A percentile compares a stretch with the other conserved stretches of the same genome.
These are phyloP conservation scores for Fomes fomentarius DNA, from an alignment of 1,284 basidiomycete genomes.

Conservation along the genomic window DNA sequence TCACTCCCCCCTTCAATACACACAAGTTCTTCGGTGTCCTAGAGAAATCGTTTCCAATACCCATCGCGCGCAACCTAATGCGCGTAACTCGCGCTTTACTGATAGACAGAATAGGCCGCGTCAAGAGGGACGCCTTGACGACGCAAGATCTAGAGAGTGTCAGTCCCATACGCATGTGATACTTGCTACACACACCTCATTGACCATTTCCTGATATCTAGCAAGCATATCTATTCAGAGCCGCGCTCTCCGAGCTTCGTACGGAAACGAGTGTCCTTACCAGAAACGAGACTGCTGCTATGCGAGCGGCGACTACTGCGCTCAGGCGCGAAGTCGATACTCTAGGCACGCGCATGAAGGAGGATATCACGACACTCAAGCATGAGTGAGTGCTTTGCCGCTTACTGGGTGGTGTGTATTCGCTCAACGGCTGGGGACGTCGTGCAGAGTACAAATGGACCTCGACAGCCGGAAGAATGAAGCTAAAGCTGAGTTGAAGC, in stretches of 20 bases:
- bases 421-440: background rate
- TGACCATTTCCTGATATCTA: constrained; percentile 34
- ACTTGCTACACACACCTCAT: background rate
- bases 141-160: constrained; percentile 92
- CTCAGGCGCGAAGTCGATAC: constrained; percentile 89
- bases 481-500: constrained; percentile 86
- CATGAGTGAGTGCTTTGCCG: constrained; percentile 85
- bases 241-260: constrained; percentile 90
- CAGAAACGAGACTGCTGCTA: constrained; percentile 83
- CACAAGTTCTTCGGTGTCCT: constrained; percentile 64
- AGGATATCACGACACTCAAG: constrained; percentile 87
- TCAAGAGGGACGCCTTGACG: constrained; percentile 76
- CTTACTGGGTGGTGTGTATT: no score
- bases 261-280: constrained; percentile 86
- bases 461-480: constrained; percentile 95
- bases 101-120: constrained; percentile 75
- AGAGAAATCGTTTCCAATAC: constrained; percentile 71
- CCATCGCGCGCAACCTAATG: constrained; percentile 82
- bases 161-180: constrained; percentile 36
- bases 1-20: constrained; percentile 42
- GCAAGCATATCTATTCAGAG: constrained; percentile 96
- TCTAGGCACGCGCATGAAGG: constrained; percentile 91
- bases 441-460: constrained; percentile 91
- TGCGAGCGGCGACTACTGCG: constrained; percentile 75
- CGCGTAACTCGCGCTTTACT: constrained; percentile 83